These are phyloP conservation scores for Penicillium sp. DNA, from an alignment of 2,329 filamentous ascomycete species.

Conservation along the genomic window DNA sequence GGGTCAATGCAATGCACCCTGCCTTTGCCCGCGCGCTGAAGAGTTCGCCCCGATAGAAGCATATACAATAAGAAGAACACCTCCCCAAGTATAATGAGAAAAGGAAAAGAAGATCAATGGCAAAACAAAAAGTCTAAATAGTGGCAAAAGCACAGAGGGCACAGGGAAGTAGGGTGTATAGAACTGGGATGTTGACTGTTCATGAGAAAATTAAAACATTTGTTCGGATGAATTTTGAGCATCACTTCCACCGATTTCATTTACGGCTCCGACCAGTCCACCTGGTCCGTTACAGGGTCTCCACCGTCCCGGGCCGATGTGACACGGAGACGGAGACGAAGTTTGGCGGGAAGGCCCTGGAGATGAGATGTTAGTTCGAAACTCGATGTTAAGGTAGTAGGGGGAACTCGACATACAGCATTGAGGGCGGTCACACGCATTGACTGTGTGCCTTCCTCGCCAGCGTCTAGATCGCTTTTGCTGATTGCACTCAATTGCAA, in stretches of 20 bases:
- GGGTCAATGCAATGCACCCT: not conserved
- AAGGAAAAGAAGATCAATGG: not conserved
- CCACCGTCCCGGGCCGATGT: slow-evolving; percentile 68
- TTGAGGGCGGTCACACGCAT: slow-evolving; percentile 84
- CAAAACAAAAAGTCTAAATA: slow-evolving; percentile 3
- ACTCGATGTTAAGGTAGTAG: not conserved
- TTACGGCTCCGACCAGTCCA: slow-evolving; percentile 86
- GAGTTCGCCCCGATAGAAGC: slow-evolving; percentile 18
- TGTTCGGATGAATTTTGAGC: slow-evolving; percentile 12
- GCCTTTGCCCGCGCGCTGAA: slow-evolving; percentile 10
- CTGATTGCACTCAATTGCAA: slow-evolving; percentile 88
- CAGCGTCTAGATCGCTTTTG: slow-evolving; percentile 68
- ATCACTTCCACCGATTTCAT: slow-evolving; percentile 10
- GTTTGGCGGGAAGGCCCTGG: slow-evolving; percentile 64
- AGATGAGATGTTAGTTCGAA: slow-evolving; percentile 28
- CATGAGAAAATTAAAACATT: slow-evolving; percentile 21
- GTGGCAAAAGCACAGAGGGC: not conserved
- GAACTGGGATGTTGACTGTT: slow-evolving; percentile 17
- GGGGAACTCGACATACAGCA: slow-evolving; percentile 66
- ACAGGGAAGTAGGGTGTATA: slow-evolving; percentile 15
- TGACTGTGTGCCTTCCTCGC: slow-evolving; percentile 79
- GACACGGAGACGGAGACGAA: slow-evolving; percentile 82
- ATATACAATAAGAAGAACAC: slow-evolving; percentile 24
- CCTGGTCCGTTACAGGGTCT: slow-evolving; percentile 77
- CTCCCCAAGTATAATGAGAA: not conserved